These are phyloP conservation scores for Durusdinium trenchii DNA, from an alignment of 73 alveolate genomes.

Conservation along the genomic window DNA sequence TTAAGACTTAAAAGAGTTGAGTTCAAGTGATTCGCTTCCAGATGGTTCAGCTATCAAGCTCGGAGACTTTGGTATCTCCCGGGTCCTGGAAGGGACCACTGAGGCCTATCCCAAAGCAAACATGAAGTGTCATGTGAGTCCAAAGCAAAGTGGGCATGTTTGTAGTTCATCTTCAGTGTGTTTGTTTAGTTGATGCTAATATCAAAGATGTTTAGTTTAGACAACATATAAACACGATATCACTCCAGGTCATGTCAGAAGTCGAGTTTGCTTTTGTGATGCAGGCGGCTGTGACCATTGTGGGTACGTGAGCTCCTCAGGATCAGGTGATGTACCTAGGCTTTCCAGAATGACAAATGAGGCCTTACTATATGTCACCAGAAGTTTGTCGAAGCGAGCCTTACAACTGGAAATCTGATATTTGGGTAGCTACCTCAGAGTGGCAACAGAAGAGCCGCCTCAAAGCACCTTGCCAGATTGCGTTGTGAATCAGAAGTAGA, in stretches of 20 bases:
- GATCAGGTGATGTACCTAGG: not conserved
- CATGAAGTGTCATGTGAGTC: too few species aligned
- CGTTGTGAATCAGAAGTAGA: too few species aligned
- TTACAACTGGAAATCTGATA: slow-evolving; percentile 98
- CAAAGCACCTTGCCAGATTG: too few species aligned
- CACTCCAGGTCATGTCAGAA: not conserved
- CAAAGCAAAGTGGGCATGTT: too few species aligned
- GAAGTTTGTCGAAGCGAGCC: slow-evolving; percentile 98
- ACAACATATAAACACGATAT: too few species aligned
- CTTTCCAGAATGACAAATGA: not conserved
- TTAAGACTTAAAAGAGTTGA: not conserved
- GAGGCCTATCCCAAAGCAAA: slow-evolving; percentile 95
- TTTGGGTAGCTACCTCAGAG: slow-evolving; percentile 97
- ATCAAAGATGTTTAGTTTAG: too few species aligned
- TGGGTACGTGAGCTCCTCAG: slow-evolving; percentile 97
- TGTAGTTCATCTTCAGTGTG: too few species aligned
- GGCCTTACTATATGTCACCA: slow-evolving; percentile 98
- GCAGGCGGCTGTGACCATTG: slow-evolving; percentile 98
- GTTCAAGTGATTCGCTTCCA: slow-evolving; percentile 59
- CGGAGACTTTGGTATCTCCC: slow-evolving; percentile 99
- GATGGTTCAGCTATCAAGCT: slow-evolving; percentile 96
- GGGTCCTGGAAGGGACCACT: slow-evolving; percentile 98
- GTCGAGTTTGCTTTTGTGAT: not conserved
- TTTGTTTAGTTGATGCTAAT: too few species aligned
- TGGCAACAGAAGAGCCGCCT: too few species aligned